Evolutionary conservation across 2,329 filamentous ascomycete genomes (phyloP), one percentile per base, ranked within the genome.

Genomic region (Ophiostoma pallidulum): DNA sequence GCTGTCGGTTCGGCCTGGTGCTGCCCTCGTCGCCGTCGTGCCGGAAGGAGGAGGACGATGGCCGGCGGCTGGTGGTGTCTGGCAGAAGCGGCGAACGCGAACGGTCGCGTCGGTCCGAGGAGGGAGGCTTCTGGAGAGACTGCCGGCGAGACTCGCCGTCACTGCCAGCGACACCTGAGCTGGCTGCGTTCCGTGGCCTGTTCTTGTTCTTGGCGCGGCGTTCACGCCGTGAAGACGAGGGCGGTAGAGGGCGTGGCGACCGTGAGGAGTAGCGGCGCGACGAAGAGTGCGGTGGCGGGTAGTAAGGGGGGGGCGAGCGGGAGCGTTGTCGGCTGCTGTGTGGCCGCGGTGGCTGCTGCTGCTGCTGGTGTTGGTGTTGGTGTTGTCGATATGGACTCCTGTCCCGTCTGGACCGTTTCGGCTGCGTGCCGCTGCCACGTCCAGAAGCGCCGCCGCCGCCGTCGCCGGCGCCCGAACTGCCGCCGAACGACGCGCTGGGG

Each of bases 151-250:
- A 38, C 18, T 10, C 16, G 5, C 24, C 16, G 37, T 31, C 36
- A 7, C 37, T 14, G 12, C 19, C 44, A 14, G n/a, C 14, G 3
- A 19, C 38, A 13, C 12, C 22, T 12, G 53, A 22, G 29, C n/a
- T 41, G 12, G 24, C 9, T 7, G 19, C 7, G 31, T 28, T 47
- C 26, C 45, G 45, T 28, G n/a, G 26, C 33, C 52, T 59, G 42
- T 53, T 56, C 33, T 56, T 57, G 28, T 51, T 53, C 44, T 52
- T 58, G 0, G 53, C 47, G 26, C 51, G 54, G 20, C 51, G 53
- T 37, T 62, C 62, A 43, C 53, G 55, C 22, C 54, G 48, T 8
- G 51, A 54, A 14, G 57, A 56, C 16, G 58, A 60, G 7, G 51
- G 54, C 29, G 57, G 42, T 12, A 35, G 44, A 8, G 40, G 36